Evolutionary conservation across 2,329 filamentous ascomycete species (phyloP).

Genomic region (Colletotrichum tabaci): DNA sequence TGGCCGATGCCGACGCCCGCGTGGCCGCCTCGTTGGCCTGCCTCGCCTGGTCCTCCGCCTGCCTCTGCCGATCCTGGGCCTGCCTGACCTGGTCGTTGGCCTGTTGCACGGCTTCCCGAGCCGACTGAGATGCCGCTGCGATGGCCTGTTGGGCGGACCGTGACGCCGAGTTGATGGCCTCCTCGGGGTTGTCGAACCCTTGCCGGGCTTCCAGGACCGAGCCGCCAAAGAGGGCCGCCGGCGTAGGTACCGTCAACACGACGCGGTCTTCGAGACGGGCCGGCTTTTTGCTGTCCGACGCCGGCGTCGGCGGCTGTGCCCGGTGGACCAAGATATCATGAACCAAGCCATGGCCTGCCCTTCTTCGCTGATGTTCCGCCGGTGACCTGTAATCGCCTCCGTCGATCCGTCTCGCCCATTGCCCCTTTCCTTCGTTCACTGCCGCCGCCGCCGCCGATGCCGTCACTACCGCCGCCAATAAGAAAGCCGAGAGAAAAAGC

Average conservation of each 20-base stretch:
- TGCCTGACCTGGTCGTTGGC: constrained; percentile 46
- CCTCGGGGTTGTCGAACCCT: constrained; percentile 26
- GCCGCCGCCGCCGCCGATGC: constrained; percentile 6
- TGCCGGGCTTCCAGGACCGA: constrained; percentile 14
- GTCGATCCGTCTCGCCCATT: constrained; percentile 24
- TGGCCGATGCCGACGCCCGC: constrained; percentile 48
- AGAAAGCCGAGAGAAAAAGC: constrained; percentile 14
- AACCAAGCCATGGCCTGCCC: constrained; percentile 1
- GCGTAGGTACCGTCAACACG: constrained; percentile 34
- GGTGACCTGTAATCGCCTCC: constrained; percentile 9
- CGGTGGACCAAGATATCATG: background rate
- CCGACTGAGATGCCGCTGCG: constrained; percentile 37
- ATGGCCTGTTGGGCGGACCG: constrained; percentile 42
- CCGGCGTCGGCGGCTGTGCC: constrained; percentile 31
- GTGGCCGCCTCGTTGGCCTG: constrained; percentile 44
- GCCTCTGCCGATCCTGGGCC: constrained; percentile 45
- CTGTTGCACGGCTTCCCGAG: constrained; percentile 45
- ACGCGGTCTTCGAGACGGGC: constrained; percentile 34
- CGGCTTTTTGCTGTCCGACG: constrained; percentile 26
- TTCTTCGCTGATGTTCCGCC: constrained; percentile 26
- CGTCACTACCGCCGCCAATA: constrained; percentile 1
- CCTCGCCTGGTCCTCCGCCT: constrained; percentile 43
- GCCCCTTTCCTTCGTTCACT: constrained; percentile 15
- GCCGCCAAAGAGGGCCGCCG: constrained; percentile 31
- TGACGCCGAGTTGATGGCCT: constrained; percentile 37